Percentiles rank a stretch among this genome's conserved stretches.
Conservation (phyloP, 2,329 filamentous ascomycete species). For the Colletotrichum liaoningense region DNA sequence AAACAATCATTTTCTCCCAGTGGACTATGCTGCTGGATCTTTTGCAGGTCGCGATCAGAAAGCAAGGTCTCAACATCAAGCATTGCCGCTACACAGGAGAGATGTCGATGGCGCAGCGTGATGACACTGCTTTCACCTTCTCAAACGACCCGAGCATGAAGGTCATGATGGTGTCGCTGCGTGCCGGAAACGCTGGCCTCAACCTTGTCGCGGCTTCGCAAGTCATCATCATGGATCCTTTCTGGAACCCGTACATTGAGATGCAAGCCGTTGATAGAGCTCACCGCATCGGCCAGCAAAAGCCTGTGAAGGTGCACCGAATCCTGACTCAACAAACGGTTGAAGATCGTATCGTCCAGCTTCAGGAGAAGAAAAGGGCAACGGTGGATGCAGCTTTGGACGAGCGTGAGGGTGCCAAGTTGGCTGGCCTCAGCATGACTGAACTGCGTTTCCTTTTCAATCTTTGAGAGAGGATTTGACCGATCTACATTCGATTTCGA, state of each 20-base stretch:
- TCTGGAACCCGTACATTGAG: constrained; percentile 95
- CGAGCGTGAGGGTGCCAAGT: constrained; percentile 74
- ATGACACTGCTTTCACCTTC: constrained; percentile 76
- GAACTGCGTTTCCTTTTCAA: constrained; percentile 79
- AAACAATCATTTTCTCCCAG: constrained; percentile 85
- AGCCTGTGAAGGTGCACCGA: constrained; percentile 81
- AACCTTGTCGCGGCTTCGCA: constrained; percentile 87
- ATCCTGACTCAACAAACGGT: constrained; percentile 83
- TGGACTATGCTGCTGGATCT: constrained; percentile 85
- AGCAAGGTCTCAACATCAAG: constrained; percentile 59
- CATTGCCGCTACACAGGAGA: constrained; percentile 82
- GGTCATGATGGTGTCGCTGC: constrained; percentile 82
- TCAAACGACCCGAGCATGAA: constrained; percentile 66
- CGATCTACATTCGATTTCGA: neutral
- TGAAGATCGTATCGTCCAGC: constrained; percentile 84
- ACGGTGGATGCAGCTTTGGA: constrained; percentile 85
- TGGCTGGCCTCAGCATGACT: constrained; percentile 72
- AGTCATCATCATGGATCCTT: constrained; percentile 91
- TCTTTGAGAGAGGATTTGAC: neutral
- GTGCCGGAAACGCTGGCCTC: constrained; percentile 86
- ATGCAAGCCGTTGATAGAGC: constrained; percentile 92
- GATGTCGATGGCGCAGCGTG: constrained; percentile 75
- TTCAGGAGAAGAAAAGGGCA: constrained; percentile 83
- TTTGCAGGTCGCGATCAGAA: constrained; percentile 76
- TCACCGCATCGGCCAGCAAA: constrained; percentile 85